These are phyloP conservation scores for Eucalyptus decipiens DNA, from an alignment of 345 rosid genomes.

Conservation along the genomic window DNA sequence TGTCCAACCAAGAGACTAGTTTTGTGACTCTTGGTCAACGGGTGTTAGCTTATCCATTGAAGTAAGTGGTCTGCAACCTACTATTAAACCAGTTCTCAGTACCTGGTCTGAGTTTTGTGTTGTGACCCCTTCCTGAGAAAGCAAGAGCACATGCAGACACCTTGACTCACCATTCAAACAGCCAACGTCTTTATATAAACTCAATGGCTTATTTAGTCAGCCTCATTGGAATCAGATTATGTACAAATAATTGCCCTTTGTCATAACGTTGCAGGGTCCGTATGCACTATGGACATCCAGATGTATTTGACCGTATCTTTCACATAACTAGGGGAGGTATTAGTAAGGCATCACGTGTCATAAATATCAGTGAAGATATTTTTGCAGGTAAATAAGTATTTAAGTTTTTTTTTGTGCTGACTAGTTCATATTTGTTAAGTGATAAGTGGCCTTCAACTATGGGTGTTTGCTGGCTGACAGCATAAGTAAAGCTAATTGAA, in stretches of 20 bases:
- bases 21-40: slow-evolving; percentile 97
- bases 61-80: slow-evolving; percentile 35
- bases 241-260: background rate
- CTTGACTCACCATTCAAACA: background rate
- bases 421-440: background rate
- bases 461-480: background rate
- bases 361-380: slow-evolving; percentile 97
- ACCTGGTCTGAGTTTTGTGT: background rate
- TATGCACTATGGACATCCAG: slow-evolving; percentile 99
- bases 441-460: background rate
- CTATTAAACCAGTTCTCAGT: background rate
- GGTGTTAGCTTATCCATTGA: slow-evolving; percentile 82
- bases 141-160: background rate
- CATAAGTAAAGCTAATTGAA: background rate
- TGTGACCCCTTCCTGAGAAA: background rate
- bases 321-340: slow-evolving; percentile 98
- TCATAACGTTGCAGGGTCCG: slow-evolving; percentile 60
- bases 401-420: background rate
- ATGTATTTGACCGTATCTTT: slow-evolving; percentile 91
- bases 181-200: background rate
- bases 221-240: background rate
- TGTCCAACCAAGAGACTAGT: slow-evolving; percentile 99
- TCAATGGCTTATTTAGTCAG: background rate
- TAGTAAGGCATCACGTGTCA: slow-evolving; percentile 96
- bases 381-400: slow-evolving; percentile 52